Base-by-base conservation (phyloP, 1,139 yeast genomes). In the Pichia terricola region DNA sequence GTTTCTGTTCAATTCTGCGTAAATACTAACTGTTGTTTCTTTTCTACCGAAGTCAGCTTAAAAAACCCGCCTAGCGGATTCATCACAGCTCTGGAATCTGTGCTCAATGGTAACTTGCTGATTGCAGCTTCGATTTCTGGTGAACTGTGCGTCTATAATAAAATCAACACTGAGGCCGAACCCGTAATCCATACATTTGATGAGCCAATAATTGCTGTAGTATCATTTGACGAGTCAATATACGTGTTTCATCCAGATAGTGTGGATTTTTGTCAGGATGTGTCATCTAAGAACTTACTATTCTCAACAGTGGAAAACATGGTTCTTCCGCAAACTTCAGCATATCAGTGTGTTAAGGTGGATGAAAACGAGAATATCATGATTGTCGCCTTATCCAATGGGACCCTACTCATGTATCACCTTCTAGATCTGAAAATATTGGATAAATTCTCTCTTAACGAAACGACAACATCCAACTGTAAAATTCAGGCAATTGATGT, bases 381-480 rank as follows among this genome's bases (percentile, higher is more conserved):
- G 1, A 28, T 45, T 10, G 4, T 39, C 8, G 44, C 37, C 3
- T 36, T 39, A 4, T 40, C 40, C 5, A 22, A 27, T 25, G 48
- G 48, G 11, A 9, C 4, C 5, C n/a, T 45, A 22, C 26, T 34
- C 7, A 26, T 45, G 35, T 43, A 39, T 30, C 42, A 39, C 34
- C 22, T 16, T 16, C 22, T 16, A 16, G 22, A 16, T 16, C 22
- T 16, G 22, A 16, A 16, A 16, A 16, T 16, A 16, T 33, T 45
- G 8, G 46, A 46, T 3, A 42, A 45, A 38, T 27, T 43, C 25
- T 26, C 33, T 5, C 26, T 69, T 6, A 33, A 36, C 22, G 44
- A 42, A 34, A 26, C 34, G 25, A 8, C 39, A 3, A 16, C 33
- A 3, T 27, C 47, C 11, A 26, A 36, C 11, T 43, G 36, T 26